Base-by-base conservation (phyloP, 805 yeast genomes). In the Cyberlindnera amylophila region DNA sequence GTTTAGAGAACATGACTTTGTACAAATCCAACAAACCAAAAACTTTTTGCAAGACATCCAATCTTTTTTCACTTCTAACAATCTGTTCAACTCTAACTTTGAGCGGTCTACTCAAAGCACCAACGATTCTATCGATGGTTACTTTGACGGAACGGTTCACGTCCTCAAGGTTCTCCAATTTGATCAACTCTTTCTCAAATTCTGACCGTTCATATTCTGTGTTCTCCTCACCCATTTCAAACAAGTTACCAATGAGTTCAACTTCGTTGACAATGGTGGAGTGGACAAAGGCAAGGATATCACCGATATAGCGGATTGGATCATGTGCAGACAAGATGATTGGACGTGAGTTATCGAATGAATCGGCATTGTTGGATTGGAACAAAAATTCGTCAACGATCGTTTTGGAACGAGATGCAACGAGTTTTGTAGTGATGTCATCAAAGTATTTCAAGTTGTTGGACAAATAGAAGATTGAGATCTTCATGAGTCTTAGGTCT, bases 231-330 rank as follows among this genome's bases (percentile, higher is more conserved):
- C 65, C 64, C 34, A 67, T 63, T 35, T 72, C 72, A 42, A 91
- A 81, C 38, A 91, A 63, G 15, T 80, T 71, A 8, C 72, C 71
- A 19, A 91, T 72, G 24, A 82, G 71, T 57, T 93, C 99, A 32
- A 80, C 73, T 61, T 93, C 99, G 63, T 87, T 86, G 4, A 89
- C 95, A 24, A 89, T 81, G 4, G 86, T 73, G 2, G 90, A 77
- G 58, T 93, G 97, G 2, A 89, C 73, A 67, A 85, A 86, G 0
- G 98, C 98, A 30, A 93, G 66, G 26, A 93, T 72, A 58, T 89
- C 96, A 19, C 97, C 95, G 14, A 87, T 69, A 50, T 81, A 90
- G 42, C 96, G 70, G 19, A 81, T 69, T 1, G 96, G 86, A 58
- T 91, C 96, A 59, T 84, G 84, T 0, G 86, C 82, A 8, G 82